These are phyloP conservation scores for Hypoxylon subgilvum DNA, from an alignment of 495 filamentous ascomycete genomes.

Conservation along the genomic window DNA sequence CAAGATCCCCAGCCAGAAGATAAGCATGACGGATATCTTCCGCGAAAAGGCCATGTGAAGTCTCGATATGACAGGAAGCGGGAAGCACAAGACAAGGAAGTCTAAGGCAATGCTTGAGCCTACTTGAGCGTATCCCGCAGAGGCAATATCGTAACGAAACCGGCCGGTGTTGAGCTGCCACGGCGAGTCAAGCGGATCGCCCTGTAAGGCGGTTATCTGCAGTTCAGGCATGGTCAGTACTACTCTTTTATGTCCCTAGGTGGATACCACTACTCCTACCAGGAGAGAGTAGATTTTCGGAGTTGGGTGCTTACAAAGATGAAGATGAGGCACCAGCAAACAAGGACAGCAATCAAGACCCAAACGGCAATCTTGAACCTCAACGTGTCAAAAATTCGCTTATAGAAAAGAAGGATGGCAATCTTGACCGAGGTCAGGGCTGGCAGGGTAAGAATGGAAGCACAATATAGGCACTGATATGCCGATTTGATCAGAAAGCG, in stretches of 20 bases:
- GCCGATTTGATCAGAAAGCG: background rate
- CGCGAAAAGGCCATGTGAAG: constrained; percentile 18
- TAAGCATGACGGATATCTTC: constrained; percentile 24
- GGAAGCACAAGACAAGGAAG: constrained; percentile 26
- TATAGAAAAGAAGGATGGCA: constrained; percentile 27
- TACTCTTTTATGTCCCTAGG: too few species aligned
- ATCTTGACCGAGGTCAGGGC: constrained; percentile 17
- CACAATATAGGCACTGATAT: background rate
- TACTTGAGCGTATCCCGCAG: background rate
- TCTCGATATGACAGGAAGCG: constrained; percentile 21
- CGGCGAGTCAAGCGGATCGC: background rate
- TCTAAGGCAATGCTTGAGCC: constrained; percentile 25
- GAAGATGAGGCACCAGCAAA: constrained; percentile 3
- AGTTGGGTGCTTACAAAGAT: constrained; percentile 20
- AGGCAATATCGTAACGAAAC: background rate
- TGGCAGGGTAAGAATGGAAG: background rate
- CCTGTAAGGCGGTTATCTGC: background rate
- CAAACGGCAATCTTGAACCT: constrained; percentile 6
- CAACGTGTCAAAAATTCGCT: constrained; percentile 12
- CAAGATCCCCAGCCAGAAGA: constrained; percentile 38
- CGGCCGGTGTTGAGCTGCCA: background rate
- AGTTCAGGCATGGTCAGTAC: too few species aligned
- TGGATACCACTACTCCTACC: background rate
- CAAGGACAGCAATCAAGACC: constrained; percentile 13
- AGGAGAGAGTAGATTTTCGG: too few species aligned